Percentiles rank a stretch among this genome's conserved stretches.
phyloP scores from a whole-genome alignment of 257 asterid species.

The Lantana camara region DNA sequence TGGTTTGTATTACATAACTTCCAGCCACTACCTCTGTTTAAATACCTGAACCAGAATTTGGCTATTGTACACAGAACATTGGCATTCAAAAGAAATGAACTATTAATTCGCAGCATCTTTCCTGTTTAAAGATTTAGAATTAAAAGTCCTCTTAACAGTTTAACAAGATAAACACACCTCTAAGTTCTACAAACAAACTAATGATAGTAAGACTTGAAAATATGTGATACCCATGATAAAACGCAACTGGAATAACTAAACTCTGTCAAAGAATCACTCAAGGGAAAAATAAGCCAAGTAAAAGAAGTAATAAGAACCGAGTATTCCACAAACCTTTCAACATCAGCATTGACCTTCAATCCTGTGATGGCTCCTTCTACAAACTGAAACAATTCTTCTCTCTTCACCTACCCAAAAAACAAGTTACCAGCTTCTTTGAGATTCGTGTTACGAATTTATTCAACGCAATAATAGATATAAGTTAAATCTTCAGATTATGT shows the following conservation, averaged over 20 bases:
- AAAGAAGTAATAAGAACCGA: slow-evolving; percentile 20
- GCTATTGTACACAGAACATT: not conserved
- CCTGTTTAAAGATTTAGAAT: not conserved
- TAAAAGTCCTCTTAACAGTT: not conserved
- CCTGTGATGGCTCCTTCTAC: slow-evolving; percentile 98
- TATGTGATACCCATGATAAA: slow-evolving; percentile 5
- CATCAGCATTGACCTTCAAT: slow-evolving; percentile 81
- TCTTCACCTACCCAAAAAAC: slow-evolving; percentile 68
- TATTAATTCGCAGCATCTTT: slow-evolving; percentile 1
- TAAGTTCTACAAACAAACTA: slow-evolving; percentile 2
- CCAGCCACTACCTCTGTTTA: not conserved
- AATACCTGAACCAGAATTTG: slow-evolving; percentile 3
- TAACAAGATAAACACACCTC: not conserved
- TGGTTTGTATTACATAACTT: not conserved
- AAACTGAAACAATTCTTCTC: slow-evolving; percentile 96
- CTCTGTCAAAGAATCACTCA: slow-evolving; percentile 12
- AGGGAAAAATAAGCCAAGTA: slow-evolving; percentile 6
- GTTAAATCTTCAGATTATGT: not conserved
- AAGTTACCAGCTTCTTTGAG: slow-evolving; percentile 30
- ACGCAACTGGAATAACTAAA: slow-evolving; percentile 1
- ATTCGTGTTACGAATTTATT: slow-evolving; percentile 24
- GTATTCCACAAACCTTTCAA: slow-evolving; percentile 57
- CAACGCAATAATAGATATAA: slow-evolving; percentile 18
- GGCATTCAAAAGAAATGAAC: not conserved
- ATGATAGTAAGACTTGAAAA: slow-evolving; percentile 11